These are phyloP conservation scores for Hygrocybe punicea DNA, from an alignment of 768 basidiomycete species.

Conservation along the genomic window DNA sequence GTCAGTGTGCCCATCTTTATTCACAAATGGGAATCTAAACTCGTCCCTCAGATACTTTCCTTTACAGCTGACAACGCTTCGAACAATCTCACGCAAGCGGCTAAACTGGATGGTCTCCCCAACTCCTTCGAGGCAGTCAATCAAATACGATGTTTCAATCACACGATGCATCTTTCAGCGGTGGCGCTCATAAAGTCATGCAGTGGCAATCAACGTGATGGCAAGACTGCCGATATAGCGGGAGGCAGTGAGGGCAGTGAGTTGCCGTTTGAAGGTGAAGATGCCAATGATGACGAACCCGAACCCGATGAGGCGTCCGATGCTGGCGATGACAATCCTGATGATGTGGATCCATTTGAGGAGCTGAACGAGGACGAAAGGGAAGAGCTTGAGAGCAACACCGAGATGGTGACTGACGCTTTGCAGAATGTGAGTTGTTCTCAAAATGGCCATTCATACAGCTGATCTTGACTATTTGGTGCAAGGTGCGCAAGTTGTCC, in stretches of 20 bases:
- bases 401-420: slow-evolving; percentile 4
- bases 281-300: neutral
- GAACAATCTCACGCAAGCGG: neutral
- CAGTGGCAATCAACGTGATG: slow-evolving; percentile 3
- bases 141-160: slow-evolving; percentile 9
- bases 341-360: neutral
- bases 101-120: neutral
- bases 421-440: neutral
- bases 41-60: neutral
- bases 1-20: neutral
- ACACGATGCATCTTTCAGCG: slow-evolving; percentile 10
- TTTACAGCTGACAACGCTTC: neutral
- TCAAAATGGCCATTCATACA: slow-evolving; percentile 2
- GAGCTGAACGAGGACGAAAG: neutral
- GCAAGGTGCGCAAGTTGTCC: slow-evolving; percentile 19
- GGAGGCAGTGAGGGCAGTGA: neutral
- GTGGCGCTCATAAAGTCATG: slow-evolving; percentile 8
- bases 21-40: neutral
- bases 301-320: neutral
- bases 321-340: slow-evolving; percentile 3
- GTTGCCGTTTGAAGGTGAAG: neutral
- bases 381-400: neutral
- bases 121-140: neutral
- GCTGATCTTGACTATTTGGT: neutral
- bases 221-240: slow-evolving; percentile 2